Conservation (phyloP, 345 rosid species). For the Gossypium australe region DNA sequence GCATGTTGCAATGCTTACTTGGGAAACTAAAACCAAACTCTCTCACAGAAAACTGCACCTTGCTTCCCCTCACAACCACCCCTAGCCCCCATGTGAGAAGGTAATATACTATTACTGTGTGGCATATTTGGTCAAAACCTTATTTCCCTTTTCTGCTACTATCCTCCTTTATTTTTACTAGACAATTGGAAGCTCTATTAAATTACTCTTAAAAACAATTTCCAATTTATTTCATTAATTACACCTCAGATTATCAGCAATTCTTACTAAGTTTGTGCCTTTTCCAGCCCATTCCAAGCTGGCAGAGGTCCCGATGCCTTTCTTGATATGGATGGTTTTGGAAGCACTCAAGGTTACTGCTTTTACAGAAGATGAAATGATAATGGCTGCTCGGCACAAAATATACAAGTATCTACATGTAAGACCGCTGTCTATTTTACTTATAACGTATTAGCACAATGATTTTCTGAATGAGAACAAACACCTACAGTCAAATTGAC, state of each 20-base stretch:
- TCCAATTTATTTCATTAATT: background rate
- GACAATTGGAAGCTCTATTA: too few relatives aligned
- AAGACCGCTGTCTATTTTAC: conserved; percentile 6
- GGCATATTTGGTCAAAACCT: too few relatives aligned
- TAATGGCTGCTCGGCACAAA: conserved; percentile 95
- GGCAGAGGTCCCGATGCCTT: conserved; percentile 95
- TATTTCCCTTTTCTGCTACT: too few relatives aligned
- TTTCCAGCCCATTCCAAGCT: conserved; percentile 74
- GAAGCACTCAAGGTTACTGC: conserved; percentile 83
- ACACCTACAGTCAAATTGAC: background rate
- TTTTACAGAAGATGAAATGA: conserved; percentile 85
- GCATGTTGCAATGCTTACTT: too few relatives aligned
- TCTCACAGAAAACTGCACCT: too few relatives aligned
- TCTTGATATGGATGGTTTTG: conserved; percentile 60
- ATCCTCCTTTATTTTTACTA: too few relatives aligned
- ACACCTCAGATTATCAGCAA: background rate
- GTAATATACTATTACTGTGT: too few relatives aligned
- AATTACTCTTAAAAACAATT: background rate
- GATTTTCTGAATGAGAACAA: background rate
- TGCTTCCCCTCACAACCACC: too few relatives aligned
- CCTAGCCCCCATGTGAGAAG: too few relatives aligned
- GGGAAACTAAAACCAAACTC: too few relatives aligned
- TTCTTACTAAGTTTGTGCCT: background rate
- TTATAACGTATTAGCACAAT: background rate
- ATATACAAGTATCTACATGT: conserved; percentile 80